phyloP scores from a whole-genome alignment of 2,329 filamentous ascomycete species.

The Paraconiothyrium sp. region DNA sequence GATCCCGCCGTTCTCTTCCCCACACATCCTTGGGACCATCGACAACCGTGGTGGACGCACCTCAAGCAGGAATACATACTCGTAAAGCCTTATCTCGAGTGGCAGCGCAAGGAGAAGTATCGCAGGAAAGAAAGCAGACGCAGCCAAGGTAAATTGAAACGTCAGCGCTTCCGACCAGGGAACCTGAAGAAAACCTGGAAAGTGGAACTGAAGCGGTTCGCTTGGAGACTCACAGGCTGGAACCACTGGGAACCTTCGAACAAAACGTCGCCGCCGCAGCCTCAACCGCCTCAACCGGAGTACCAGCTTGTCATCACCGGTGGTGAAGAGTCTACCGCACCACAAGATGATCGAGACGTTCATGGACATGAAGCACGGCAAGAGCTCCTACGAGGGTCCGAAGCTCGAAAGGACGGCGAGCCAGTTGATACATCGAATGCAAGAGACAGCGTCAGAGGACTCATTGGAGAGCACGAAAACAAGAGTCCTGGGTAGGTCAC shows the following conservation, averaged over 20 bases:
- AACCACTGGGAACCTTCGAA: not conserved
- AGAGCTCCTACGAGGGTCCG: slow-evolving; percentile 41
- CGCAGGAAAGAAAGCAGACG: slow-evolving; percentile 7
- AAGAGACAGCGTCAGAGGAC: slow-evolving; percentile 45
- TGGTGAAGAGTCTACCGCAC: not conserved
- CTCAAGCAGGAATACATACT: not conserved
- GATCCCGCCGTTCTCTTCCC: slow-evolving; percentile 12
- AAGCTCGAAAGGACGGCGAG: slow-evolving; percentile 40
- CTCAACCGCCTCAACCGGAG: not conserved
- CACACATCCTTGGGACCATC: slow-evolving; percentile 8
- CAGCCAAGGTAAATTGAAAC: not conserved
- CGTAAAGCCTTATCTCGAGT: slow-evolving; percentile 7
- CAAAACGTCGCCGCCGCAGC: not conserved
- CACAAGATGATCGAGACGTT: slow-evolving; percentile 44
- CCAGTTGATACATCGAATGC: slow-evolving; percentile 46
- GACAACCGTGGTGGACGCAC: not conserved
- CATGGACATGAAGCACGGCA: slow-evolving; percentile 47
- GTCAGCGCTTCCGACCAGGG: not conserved
- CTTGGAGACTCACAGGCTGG: not conserved
- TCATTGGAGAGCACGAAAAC: slow-evolving; percentile 44
- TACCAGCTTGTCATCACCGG: not conserved
- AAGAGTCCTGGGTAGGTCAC: slow-evolving; percentile 41
- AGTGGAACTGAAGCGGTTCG: not conserved
- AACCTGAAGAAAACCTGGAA: not conserved
- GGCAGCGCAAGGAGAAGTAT: slow-evolving; percentile 1